Conservation (phyloP, 441 rosid species). For the Aquilaria agallochum region DNA sequence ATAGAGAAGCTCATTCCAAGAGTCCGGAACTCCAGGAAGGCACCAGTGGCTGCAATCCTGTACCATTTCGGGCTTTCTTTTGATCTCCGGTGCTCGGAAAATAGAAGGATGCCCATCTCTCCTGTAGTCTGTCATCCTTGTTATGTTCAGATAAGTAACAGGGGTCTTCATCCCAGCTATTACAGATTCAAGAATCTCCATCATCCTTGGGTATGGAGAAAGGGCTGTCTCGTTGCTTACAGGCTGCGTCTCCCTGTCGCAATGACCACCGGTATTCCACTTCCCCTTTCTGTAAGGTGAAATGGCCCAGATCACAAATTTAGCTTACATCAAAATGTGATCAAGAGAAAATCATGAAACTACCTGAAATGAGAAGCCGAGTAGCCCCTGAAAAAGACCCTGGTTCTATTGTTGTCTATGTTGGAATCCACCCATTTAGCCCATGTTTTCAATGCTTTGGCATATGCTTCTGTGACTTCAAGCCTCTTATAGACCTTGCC, state of each 20-base stretch:
- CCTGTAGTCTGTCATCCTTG: slow-evolving; percentile 51
- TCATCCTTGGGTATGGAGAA: slow-evolving; percentile 52
- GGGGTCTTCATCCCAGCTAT: slow-evolving; percentile 52
- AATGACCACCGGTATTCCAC: slow-evolving; percentile 42
- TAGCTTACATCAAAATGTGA: too few species aligned
- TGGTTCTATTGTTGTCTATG: slow-evolving; percentile 40
- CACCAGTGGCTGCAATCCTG: slow-evolving; percentile 53
- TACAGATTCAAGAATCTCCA: slow-evolving; percentile 44
- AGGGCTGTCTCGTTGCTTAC: slow-evolving; percentile 26
- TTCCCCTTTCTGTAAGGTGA: slow-evolving; percentile 33
- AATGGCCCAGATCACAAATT: not conserved
- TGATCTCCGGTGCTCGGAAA: slow-evolving; percentile 17
- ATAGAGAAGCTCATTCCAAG: slow-evolving; percentile 42
- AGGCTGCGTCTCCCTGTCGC: slow-evolving; percentile 35
- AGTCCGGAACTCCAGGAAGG: slow-evolving; percentile 46
- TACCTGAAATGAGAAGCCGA: slow-evolving; percentile 60
- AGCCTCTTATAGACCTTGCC: slow-evolving; percentile 33
- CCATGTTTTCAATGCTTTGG: slow-evolving; percentile 52
- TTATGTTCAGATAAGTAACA: slow-evolving; percentile 49
- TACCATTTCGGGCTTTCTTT: slow-evolving; percentile 13
- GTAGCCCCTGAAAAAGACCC: slow-evolving; percentile 54
- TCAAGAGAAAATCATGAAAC: not conserved
- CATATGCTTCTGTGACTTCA: slow-evolving; percentile 43
- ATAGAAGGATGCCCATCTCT: slow-evolving; percentile 59
- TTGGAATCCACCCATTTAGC: slow-evolving; percentile 48